Percentiles rank a stretch among this genome's conserved stretches.
Evolutionary conservation across 257 asterid genomes (phyloP).

Genomic region (Solanum virginianum): DNA sequence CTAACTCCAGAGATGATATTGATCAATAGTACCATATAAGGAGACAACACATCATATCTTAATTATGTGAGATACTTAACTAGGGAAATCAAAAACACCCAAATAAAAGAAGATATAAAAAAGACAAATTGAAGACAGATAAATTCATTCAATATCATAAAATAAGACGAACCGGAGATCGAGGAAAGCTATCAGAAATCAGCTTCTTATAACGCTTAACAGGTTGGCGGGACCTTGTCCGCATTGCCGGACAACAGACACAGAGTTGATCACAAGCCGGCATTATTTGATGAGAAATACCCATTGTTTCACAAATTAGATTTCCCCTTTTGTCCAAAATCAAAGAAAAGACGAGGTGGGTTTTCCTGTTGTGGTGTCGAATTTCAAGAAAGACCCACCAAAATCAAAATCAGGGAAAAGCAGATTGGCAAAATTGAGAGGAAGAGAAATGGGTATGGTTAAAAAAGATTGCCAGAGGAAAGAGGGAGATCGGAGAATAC

Average conservation of each 20-base stretch:
- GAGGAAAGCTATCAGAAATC: slow-evolving; percentile 61
- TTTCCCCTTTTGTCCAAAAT: neutral
- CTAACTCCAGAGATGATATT: neutral
- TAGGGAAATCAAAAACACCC: neutral
- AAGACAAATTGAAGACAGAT: neutral
- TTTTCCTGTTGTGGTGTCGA: neutral
- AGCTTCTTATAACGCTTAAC: slow-evolving; percentile 67
- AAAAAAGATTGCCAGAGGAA: neutral
- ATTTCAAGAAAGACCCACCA: neutral
- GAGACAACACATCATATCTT: neutral
- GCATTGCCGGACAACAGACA: slow-evolving; percentile 66
- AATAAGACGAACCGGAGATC: slow-evolving; percentile 30
- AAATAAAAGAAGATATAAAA: neutral
- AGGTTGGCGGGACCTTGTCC: slow-evolving; percentile 78
- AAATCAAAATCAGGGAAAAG: neutral
- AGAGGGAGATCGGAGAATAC: slow-evolving; percentile 7
- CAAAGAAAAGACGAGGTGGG: neutral
- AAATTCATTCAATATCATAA: neutral
- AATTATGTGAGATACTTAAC: neutral
- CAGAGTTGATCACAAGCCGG: slow-evolving; percentile 55
- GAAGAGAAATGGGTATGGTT: neutral
- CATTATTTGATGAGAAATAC: slow-evolving; percentile 47
- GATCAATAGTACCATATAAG: neutral
- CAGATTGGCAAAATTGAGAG: neutral
- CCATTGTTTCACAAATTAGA: slow-evolving; percentile 22